A percentile compares a stretch with the other conserved stretches of the same genome.
Conservation (phyloP, 2,329 filamentous ascomycete species). For the Colletotrichum euphorbiae region DNA sequence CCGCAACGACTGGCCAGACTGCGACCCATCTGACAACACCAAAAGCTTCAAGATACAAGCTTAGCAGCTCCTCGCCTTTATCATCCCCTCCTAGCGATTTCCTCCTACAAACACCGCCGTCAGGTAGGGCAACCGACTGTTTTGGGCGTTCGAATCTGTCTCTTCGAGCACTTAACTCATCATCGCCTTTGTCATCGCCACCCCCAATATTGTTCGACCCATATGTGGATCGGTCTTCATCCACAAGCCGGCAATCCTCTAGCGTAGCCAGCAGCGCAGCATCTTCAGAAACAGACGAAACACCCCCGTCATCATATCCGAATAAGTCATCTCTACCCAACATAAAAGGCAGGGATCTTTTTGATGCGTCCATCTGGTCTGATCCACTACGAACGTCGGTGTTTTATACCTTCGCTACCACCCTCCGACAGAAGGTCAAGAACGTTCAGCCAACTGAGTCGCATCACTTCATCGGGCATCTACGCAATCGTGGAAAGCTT, state of each 20-base stretch:
- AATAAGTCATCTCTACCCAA: conserved; percentile 60
- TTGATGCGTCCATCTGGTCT: conserved; percentile 77
- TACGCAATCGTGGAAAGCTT: conserved; percentile 75
- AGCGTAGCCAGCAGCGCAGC: conserved; percentile 52
- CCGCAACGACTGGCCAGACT: neutral
- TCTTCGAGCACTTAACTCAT: conserved; percentile 47
- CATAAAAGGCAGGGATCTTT: conserved; percentile 78
- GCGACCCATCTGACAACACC: conserved; percentile 11
- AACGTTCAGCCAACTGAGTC: conserved; percentile 73
- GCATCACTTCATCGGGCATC: conserved; percentile 75
- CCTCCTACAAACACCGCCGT: conserved; percentile 13
- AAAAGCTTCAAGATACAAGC: conserved; percentile 9
- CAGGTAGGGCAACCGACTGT: neutral
- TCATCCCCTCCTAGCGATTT: conserved; percentile 48
- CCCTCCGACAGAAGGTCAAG: conserved; percentile 71
- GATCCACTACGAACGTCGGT: conserved; percentile 76
- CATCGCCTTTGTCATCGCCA: conserved; percentile 69
- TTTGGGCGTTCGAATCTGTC: conserved; percentile 4
- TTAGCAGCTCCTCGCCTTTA: conserved; percentile 49
- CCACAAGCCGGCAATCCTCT: conserved; percentile 48
- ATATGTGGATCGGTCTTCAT: conserved; percentile 54
- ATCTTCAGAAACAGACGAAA: conserved; percentile 60
- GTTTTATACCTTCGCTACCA: conserved; percentile 79
- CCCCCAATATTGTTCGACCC: conserved; percentile 65
- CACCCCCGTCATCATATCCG: conserved; percentile 54